These are phyloP conservation scores for Talaromyces sp. DNA, from an alignment of 2,329 filamentous ascomycete species.

Conservation along the genomic window DNA sequence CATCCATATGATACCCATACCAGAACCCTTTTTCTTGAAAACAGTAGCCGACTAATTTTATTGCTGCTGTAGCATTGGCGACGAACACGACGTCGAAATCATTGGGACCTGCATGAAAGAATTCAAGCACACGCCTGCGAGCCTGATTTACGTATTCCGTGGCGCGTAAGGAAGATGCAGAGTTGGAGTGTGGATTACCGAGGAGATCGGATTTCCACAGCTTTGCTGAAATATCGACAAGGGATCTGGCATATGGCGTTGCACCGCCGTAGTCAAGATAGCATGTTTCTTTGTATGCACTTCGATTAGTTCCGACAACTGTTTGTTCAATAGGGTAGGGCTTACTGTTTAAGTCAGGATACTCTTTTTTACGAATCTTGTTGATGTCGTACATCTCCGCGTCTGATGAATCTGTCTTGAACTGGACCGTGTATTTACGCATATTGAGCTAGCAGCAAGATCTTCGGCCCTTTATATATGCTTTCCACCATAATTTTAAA, in stretches of 20 bases:
- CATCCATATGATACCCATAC: constrained; percentile 79
- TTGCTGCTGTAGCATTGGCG: constrained; percentile 84
- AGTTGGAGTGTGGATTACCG: constrained; percentile 89
- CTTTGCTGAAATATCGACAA: constrained; percentile 74
- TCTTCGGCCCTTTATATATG: not conserved
- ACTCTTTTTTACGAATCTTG: constrained; percentile 18
- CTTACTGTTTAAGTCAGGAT: constrained; percentile 14
- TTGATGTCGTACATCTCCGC: constrained; percentile 10
- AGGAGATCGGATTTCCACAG: constrained; percentile 75
- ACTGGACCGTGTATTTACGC: not conserved
- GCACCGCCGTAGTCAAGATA: constrained; percentile 95
- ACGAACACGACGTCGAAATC: constrained; percentile 89
- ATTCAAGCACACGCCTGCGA: constrained; percentile 66
- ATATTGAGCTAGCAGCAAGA: not conserved
- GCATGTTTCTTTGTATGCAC: constrained; percentile 15
- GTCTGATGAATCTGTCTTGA: not conserved
- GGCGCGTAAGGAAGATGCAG: constrained; percentile 73
- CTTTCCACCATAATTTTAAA: not conserved
- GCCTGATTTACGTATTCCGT: constrained; percentile 73
- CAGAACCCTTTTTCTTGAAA: constrained; percentile 67
- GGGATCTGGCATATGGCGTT: constrained; percentile 75
- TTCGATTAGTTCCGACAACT: not conserved
- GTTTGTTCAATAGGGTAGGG: too few relatives aligned
- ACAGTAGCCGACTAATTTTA: constrained; percentile 80
- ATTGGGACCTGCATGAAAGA: constrained; percentile 77